Conservation (phyloP, 2,329 filamentous ascomycete species). For the Colletotrichum shisoi region DNA sequence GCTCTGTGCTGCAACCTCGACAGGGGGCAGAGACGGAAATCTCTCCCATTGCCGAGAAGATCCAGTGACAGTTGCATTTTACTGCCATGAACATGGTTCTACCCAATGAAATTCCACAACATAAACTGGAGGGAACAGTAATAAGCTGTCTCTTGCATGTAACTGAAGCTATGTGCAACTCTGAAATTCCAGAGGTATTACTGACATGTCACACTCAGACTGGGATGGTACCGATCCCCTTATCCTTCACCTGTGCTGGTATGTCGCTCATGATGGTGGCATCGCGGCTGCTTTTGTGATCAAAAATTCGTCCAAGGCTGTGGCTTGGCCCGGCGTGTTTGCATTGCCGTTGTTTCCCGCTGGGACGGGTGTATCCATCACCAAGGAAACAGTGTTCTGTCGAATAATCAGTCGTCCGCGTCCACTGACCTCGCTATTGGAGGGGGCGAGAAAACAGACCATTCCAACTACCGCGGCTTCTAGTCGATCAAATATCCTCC, state of each 20-base stretch:
- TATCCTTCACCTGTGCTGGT: not conserved
- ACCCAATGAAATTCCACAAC: no score
- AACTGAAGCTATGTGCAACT: not conserved
- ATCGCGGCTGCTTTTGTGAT: conserved; percentile 32
- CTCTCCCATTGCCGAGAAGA: no score
- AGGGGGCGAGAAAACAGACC: conserved; percentile 5
- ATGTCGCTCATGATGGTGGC: conserved; percentile 1
- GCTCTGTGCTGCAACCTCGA: not conserved
- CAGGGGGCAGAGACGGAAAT: not conserved
- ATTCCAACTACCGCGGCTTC: conserved; percentile 73
- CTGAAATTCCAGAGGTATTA: not conserved
- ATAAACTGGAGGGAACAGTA: no score
- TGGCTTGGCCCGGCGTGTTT: conserved; percentile 15
- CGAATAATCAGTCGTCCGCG: conserved; percentile 1
- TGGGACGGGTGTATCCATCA: conserved; percentile 14
- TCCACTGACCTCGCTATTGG: not conserved
- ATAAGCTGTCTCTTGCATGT: not conserved
- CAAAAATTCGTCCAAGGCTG: conserved; percentile 33
- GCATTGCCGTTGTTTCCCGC: conserved; percentile 21
- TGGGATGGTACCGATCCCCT: not conserved
- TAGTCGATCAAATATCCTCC: conserved; percentile 58
- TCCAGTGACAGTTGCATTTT: not conserved
- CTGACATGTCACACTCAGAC: not conserved
- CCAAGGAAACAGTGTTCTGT: conserved; percentile 33
- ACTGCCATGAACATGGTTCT: not conserved